Percentiles rank a stretch among this genome's conserved stretches.
Evolutionary conservation across 257 asterid species (phyloP).

Genomic region (Solanum gandarillasii): DNA sequence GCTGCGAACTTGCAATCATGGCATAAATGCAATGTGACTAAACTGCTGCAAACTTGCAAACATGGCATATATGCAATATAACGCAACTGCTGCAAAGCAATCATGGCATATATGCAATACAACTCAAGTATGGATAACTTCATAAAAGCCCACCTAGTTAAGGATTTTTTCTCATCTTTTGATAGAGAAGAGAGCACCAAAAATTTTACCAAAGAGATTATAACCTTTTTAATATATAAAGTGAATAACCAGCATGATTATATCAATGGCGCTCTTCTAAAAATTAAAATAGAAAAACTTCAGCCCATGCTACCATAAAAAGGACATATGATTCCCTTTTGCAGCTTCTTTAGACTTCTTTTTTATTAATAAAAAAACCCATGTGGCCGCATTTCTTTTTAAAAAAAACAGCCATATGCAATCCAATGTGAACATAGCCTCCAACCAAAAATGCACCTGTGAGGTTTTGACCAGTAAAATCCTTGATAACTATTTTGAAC

Average conservation of each 20-base stretch:
- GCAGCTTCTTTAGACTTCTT: neutral
- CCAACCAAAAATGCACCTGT: neutral
- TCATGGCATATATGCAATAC: neutral
- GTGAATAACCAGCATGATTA: neutral
- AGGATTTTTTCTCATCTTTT: neutral
- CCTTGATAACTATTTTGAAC: neutral
- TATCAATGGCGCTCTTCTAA: neutral
- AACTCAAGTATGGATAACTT: neutral
- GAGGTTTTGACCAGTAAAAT: neutral
- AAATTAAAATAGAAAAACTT: neutral
- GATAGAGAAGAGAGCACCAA: neutral
- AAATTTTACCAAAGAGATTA: neutral
- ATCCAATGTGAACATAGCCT: neutral
- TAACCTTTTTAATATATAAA: neutral
- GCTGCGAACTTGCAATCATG: neutral
- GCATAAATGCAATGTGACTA: neutral
- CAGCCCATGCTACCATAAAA: neutral
- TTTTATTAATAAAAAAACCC: neutral
- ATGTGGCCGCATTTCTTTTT: neutral
- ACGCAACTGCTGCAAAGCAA: neutral
- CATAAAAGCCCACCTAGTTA: neutral
- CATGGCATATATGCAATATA: neutral
- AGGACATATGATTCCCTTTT: neutral
- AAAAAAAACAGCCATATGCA: neutral
- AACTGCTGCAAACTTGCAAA: neutral